Conservation (phyloP, 2,329 filamentous ascomycete genomes). For the Pseudogymnoascus sp. region DNA sequence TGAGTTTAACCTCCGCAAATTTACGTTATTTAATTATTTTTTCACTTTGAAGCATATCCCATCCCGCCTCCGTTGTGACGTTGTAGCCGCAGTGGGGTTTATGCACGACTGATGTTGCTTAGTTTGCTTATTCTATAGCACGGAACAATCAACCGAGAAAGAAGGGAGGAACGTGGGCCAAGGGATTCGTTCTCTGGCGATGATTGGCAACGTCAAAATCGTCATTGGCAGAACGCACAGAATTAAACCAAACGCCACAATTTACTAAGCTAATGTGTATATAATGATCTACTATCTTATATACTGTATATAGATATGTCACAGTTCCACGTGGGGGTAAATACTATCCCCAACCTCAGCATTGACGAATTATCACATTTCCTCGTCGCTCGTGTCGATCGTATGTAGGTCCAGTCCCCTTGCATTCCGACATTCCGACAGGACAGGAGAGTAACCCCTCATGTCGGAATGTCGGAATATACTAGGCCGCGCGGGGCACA, state of each 20-base stretch:
- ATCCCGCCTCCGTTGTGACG: not conserved
- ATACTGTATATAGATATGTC: not conserved
- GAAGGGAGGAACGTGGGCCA: not conserved
- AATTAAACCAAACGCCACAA: not conserved
- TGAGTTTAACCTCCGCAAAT: too few species aligned
- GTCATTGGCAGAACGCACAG: not conserved
- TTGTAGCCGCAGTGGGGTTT: not conserved
- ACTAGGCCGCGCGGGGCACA: not conserved
- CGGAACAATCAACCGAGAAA: not conserved
- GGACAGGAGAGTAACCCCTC: not conserved
- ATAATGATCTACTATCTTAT: not conserved
- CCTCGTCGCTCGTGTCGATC: not conserved
- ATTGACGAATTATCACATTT: constrained; percentile 5
- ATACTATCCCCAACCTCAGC: not conserved
- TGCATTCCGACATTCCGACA: too few species aligned
- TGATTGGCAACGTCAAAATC: not conserved
- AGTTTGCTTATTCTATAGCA: not conserved
- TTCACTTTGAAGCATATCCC: not conserved
- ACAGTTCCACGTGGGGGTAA: not conserved
- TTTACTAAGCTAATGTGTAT: not conserved
- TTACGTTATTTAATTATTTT: not conserved
- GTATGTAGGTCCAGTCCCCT: not conserved
- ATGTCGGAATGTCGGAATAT: not conserved
- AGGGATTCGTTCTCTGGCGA: not conserved
- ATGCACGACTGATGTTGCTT: not conserved